These are phyloP conservation scores for Penicillium corylophilum DNA, from an alignment of 2,329 filamentous ascomycete species.

Conservation along the genomic window DNA sequence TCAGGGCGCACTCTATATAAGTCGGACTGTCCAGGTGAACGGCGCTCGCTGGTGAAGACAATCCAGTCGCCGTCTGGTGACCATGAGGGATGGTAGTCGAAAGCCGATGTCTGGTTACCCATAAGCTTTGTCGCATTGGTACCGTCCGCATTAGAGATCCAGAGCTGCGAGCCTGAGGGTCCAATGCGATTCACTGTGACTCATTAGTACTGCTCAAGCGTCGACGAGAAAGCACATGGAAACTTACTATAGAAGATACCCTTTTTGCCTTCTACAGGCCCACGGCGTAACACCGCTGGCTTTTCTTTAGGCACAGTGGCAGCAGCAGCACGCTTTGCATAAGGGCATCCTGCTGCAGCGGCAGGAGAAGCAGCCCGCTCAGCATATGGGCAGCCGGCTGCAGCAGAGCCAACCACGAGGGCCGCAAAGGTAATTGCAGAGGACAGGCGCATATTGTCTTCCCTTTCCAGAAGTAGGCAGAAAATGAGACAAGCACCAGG, in stretches of 20 bases:
- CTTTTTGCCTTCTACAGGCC: neutral
- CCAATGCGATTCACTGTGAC: neutral
- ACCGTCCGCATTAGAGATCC: neutral
- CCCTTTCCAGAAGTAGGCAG: too few relatives aligned
- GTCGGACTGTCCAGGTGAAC: slow-evolving; percentile 43
- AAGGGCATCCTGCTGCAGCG: neutral
- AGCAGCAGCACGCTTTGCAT: neutral
- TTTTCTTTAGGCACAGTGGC: neutral
- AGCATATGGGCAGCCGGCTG: too few relatives aligned
- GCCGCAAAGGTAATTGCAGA: too few relatives aligned
- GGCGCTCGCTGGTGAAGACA: slow-evolving; percentile 44
- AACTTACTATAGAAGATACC: neutral
- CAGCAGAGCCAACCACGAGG: too few relatives aligned
- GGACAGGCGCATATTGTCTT: too few relatives aligned
- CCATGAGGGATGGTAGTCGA: slow-evolving; percentile 43
- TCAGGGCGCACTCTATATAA: slow-evolving; percentile 40
- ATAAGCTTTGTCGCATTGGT: neutral
- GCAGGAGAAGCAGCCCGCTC: too few relatives aligned
- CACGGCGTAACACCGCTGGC: neutral
- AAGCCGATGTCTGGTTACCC: neutral
- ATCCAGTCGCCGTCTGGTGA: slow-evolving; percentile 43
- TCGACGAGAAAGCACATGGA: neutral
- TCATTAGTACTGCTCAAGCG: neutral
- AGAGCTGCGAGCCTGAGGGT: neutral
- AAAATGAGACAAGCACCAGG: too few relatives aligned